Conservation (phyloP, 164 flowering plant species). For the Magnolia sinica region DNA sequence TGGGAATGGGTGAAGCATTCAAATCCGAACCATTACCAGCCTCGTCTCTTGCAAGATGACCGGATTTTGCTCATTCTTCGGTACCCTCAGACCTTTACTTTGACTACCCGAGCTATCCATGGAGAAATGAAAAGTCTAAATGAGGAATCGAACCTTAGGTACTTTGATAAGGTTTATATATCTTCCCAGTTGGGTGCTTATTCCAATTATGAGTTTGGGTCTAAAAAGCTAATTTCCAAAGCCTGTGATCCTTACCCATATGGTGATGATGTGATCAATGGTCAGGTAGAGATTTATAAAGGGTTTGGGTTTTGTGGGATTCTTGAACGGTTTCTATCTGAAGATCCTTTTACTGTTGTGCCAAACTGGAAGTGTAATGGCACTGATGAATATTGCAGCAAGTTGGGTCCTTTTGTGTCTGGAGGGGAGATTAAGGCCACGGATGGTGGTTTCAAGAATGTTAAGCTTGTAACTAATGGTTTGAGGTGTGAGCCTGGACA, state of each 20-base stretch:
- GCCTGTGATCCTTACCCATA: slow-evolving; percentile 75
- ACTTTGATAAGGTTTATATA: slow-evolving; percentile 61
- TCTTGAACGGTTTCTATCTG: slow-evolving; percentile 37
- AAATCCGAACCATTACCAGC: slow-evolving; percentile 26
- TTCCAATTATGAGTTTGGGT: slow-evolving; percentile 48
- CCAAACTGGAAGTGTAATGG: slow-evolving; percentile 84
- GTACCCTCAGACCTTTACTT: slow-evolving; percentile 49
- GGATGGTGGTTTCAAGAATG: slow-evolving; percentile 56
- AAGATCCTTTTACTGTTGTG: slow-evolving; percentile 40
- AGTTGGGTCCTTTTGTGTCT: slow-evolving; percentile 60
- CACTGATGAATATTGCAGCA: slow-evolving; percentile 56
- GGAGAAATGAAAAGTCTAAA: slow-evolving; percentile 80
- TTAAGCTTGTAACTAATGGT: slow-evolving; percentile 52
- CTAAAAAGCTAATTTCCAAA: slow-evolving; percentile 47
- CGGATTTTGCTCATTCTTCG: slow-evolving; percentile 62
- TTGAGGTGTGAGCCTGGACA: slow-evolving; percentile 46
- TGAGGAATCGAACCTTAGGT: slow-evolving; percentile 44
- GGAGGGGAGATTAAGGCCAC: slow-evolving; percentile 48
- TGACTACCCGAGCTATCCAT: slow-evolving; percentile 42
- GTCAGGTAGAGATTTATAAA: slow-evolving; percentile 42
- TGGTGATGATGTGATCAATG: slow-evolving; percentile 32
- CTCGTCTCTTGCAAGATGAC: slow-evolving; percentile 70
- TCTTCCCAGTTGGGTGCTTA: slow-evolving; percentile 45
- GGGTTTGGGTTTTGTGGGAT: slow-evolving; percentile 51
- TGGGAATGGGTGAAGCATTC: slow-evolving; percentile 58